Conservation (phyloP, 192 early-diverging fungal genomes). For the Pilaira anomala region DNA sequence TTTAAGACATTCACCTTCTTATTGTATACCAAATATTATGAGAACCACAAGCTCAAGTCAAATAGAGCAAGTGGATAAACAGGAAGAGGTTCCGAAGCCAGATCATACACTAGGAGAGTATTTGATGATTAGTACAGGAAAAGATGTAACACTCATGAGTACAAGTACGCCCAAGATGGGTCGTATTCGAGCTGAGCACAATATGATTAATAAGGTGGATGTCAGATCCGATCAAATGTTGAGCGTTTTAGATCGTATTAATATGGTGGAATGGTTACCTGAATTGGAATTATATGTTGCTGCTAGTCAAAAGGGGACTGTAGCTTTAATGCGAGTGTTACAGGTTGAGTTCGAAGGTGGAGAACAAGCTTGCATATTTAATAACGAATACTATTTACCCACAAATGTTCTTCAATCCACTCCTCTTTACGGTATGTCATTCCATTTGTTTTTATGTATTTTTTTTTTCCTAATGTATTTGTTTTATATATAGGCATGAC, state of each 20-base stretch:
- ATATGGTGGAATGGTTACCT: slow-evolving; percentile 34
- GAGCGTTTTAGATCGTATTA: slow-evolving; percentile 19
- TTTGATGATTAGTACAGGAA: slow-evolving; percentile 26
- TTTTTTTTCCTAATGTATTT: not conserved
- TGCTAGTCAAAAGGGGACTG: slow-evolving; percentile 31
- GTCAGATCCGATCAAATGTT: slow-evolving; percentile 20
- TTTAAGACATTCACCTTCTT: too few species aligned
- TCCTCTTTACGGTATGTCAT: slow-evolving; percentile 29
- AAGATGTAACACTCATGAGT: slow-evolving; percentile 18
- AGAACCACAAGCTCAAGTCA: not conserved
- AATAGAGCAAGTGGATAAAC: too few species aligned
- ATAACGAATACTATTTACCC: slow-evolving; percentile 29
- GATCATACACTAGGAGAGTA: slow-evolving; percentile 7
- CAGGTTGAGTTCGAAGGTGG: slow-evolving; percentile 23
- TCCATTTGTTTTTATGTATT: not conserved
- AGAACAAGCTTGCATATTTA: slow-evolving; percentile 25
- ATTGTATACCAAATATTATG: slow-evolving; percentile 7
- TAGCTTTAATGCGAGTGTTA: slow-evolving; percentile 25
- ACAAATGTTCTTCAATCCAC: slow-evolving; percentile 6
- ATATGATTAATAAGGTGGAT: slow-evolving; percentile 23
- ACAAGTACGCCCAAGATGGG: slow-evolving; percentile 12
- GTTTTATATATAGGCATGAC: slow-evolving; percentile 17
- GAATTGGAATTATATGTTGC: slow-evolving; percentile 29
- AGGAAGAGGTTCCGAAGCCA: not conserved
- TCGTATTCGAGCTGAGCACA: slow-evolving; percentile 16